phyloP scores from a whole-genome alignment of 129 eudicot species.

The Helianthus annuus region HanXRQr2.0-SUNRISE NC_035446.2:159493875-159494374 shows the following conservation, averaged over 20 bases:
- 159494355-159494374: too few species aligned
- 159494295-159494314: background rate
- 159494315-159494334: background rate
- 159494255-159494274: too few species aligned
- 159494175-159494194: background rate
- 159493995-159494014: too few species aligned
- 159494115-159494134: background rate
- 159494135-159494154: background rate
- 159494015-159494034: too few species aligned
- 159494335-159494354: background rate
- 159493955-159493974: too few species aligned
- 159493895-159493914: too few species aligned
- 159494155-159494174: too few species aligned
- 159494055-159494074: background rate
- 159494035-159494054: background rate
- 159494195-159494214: background rate
- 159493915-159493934: too few species aligned
- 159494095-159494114: background rate
- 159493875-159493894: too few species aligned
- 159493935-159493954: too few species aligned
- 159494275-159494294: too few species aligned
- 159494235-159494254: background rate
- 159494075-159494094: background rate
- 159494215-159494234: background rate
- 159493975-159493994: too few species aligned